A percentile compares a stretch with the other conserved stretches of the same genome.
These are phyloP conservation scores for Geranium incanum DNA, from an alignment of 441 rosid genomes.

Conservation along the genomic window DNA sequence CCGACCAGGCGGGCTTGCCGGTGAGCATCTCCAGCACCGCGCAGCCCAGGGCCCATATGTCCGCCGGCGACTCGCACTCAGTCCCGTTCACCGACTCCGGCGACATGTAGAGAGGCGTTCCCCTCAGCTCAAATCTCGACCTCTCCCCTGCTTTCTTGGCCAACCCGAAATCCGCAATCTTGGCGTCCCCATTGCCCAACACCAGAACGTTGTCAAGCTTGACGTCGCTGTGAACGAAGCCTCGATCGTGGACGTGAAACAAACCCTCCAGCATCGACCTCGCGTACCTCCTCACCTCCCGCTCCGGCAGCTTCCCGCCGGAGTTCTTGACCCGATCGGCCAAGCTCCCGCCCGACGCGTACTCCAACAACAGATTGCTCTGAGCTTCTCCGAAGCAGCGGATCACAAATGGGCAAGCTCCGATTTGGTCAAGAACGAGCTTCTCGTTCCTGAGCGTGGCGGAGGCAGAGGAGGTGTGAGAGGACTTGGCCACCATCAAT, in stretches of 20 bases:
- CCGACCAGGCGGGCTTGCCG: constrained; percentile 61
- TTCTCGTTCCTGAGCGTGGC: constrained; percentile 47
- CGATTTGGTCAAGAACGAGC: constrained; percentile 15
- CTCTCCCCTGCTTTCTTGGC: constrained; percentile 38
- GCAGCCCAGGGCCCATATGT: constrained; percentile 87
- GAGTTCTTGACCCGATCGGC: constrained; percentile 37
- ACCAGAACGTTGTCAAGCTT: constrained; percentile 65
- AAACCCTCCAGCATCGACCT: constrained; percentile 57
- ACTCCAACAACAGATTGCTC: constrained; percentile 55
- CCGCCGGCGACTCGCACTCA: constrained; percentile 53
- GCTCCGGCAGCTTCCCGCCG: constrained; percentile 44
- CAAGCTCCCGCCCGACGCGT: constrained; percentile 66
- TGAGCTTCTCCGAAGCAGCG: constrained; percentile 26
- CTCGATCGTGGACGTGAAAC: constrained; percentile 47
- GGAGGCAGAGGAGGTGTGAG: constrained; percentile 23
- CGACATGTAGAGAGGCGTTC: constrained; percentile 79
- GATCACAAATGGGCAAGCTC: constrained; percentile 6
- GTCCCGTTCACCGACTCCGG: constrained; percentile 71
- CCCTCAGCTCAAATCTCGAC: constrained; percentile 38
- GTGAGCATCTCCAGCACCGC: constrained; percentile 68
- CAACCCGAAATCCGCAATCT: constrained; percentile 77
- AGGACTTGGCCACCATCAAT: constrained; percentile 58
- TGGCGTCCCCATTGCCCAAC: constrained; percentile 42
- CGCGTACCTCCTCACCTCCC: constrained; percentile 33
- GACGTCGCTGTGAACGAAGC: constrained; percentile 74